Evolutionary conservation across 169 alveolate genomes (phyloP), one percentile per base, ranked within the genome.

Genomic region (Eimeria maxima): DNA sequence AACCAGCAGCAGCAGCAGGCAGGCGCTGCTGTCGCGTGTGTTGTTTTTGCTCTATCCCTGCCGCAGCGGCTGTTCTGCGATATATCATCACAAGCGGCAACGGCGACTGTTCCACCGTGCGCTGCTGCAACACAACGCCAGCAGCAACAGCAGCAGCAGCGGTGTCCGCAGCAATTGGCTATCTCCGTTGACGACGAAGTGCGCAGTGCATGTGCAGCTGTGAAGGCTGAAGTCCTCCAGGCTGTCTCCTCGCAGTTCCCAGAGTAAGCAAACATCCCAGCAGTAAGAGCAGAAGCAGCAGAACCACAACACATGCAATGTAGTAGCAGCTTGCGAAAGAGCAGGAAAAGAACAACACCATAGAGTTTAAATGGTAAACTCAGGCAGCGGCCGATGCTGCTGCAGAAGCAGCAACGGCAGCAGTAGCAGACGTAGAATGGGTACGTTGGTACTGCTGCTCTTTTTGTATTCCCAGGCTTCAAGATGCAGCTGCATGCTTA

Each of bases 1-100:
- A 10, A 57, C n/a, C 90, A 50, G 44, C 90, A 81, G 71, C 71
- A 47, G 69, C 73, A 53, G 90, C 65, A 81, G 71, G 38, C 44
- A 20, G 71, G 57, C 90, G 29, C 71, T 81, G 90, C 71, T 18
- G 69, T 81, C 10, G 4, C 50, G 45, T 81, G 71, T 0, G 69
- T 81, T 47, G 90, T 81, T 47, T 81, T 81, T 50, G 90, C 90
- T 20, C 90, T 81, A 27, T 45, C 71, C 3, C 90, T 81, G 90
- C 90, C 90, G n/a, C 90, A 24, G 69, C 69, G 38, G 33, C 57
- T 81, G 45, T 81, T 81, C 29, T 13, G 16, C n/a, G 44, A n/a
- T n/a, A 24, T 63, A n/a, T 6, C 42, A 11, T 63, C 67, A 24
- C 73, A 69, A 10, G 90, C 53, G 5, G 50, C 67, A 47, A 47